phyloP scores from a whole-genome alignment of 805 yeast genomes.

The Cyberlindnera mississippiensis region DNA sequence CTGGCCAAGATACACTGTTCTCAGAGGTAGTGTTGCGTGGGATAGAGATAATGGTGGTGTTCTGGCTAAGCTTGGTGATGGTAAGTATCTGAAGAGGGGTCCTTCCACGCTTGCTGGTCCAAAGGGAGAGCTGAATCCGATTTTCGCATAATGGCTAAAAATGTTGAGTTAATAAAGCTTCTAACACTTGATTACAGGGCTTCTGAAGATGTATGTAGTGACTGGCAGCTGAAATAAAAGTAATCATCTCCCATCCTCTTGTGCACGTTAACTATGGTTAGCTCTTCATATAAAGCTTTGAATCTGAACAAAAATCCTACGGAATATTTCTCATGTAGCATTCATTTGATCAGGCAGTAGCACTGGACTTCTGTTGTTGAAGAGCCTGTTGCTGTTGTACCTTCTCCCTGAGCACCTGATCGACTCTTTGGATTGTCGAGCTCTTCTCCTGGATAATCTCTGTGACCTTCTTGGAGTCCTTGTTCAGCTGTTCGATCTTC shows the following conservation, averaged over 20 bases:
- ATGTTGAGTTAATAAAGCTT: too few relatives aligned
- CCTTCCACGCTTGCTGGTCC: conserved; percentile 23
- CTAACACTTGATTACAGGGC: too few relatives aligned
- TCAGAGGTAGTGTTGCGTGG: conserved; percentile 36
- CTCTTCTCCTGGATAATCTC: conserved; percentile 73
- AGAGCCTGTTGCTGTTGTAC: conserved; percentile 31
- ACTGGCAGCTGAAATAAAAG: too few relatives aligned
- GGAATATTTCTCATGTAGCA: too few relatives aligned
- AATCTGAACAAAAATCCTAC: too few relatives aligned
- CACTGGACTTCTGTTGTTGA: conserved; percentile 11
- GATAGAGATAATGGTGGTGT: conserved; percentile 26
- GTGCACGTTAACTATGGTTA: too few relatives aligned
- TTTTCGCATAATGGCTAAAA: conserved; percentile 5
- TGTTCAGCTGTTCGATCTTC: conserved; percentile 67
- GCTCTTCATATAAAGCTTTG: too few relatives aligned
- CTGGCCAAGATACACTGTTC: conserved; percentile 44
- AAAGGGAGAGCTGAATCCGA: conserved; percentile 21
- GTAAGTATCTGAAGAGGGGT: conserved; percentile 29
- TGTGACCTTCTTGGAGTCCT: conserved; percentile 70
- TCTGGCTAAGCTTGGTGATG: conserved; percentile 18
- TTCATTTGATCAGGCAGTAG: too few relatives aligned
- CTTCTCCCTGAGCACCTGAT: conserved; percentile 50
- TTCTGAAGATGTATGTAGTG: too few relatives aligned
- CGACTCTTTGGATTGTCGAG: conserved; percentile 57
- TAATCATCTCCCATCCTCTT: too few relatives aligned